A percentile compares a stretch with the other conserved stretches of the same genome.
Evolutionary conservation across 805 yeast genomes (phyloP).

Genomic region (Metschnikowia noctiluminum): DNA sequence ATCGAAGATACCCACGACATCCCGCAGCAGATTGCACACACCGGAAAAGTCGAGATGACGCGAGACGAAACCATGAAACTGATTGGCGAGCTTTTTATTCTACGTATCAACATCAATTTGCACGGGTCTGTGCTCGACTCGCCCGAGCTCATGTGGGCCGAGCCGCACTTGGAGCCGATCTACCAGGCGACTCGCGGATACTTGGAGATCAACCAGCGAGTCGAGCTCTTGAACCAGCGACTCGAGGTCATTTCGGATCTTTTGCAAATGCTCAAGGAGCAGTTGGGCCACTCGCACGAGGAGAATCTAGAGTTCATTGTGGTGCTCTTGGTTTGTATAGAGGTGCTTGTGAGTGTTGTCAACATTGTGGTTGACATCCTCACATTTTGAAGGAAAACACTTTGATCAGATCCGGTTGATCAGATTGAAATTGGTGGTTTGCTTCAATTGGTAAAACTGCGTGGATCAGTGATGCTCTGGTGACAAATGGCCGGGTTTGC

Average conservation of each 20-base stretch:
- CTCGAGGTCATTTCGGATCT: slow-evolving; percentile 91
- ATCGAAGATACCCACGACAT: slow-evolving; percentile 96
- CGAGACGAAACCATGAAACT: slow-evolving; percentile 95
- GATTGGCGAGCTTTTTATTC: slow-evolving; percentile 90
- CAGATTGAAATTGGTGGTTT: no score
- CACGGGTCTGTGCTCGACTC: slow-evolving; percentile 91
- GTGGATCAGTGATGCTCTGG: no score
- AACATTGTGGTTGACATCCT: slow-evolving; percentile 66
- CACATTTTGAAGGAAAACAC: slow-evolving; percentile 19
- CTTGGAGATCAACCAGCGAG: slow-evolving; percentile 91
- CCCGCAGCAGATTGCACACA: slow-evolving; percentile 91
- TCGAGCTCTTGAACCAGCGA: slow-evolving; percentile 83
- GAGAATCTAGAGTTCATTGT: slow-evolving; percentile 91
- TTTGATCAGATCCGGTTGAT: no score
- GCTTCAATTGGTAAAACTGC: no score
- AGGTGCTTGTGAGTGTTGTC: slow-evolving; percentile 81
- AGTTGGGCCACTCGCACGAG: slow-evolving; percentile 88
- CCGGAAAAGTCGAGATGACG: slow-evolving; percentile 93
- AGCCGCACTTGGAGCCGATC: slow-evolving; percentile 95
- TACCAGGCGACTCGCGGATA: slow-evolving; percentile 97
- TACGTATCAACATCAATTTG: slow-evolving; percentile 75
- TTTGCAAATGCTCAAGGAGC: slow-evolving; percentile 94
- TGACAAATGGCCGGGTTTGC: no score
- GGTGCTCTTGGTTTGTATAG: slow-evolving; percentile 85
- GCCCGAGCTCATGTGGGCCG: slow-evolving; percentile 99